Conservation (phyloP, 225 moss, liverwort and hornwort genomes). For the Pseudoscleropodium purum region DNA sequence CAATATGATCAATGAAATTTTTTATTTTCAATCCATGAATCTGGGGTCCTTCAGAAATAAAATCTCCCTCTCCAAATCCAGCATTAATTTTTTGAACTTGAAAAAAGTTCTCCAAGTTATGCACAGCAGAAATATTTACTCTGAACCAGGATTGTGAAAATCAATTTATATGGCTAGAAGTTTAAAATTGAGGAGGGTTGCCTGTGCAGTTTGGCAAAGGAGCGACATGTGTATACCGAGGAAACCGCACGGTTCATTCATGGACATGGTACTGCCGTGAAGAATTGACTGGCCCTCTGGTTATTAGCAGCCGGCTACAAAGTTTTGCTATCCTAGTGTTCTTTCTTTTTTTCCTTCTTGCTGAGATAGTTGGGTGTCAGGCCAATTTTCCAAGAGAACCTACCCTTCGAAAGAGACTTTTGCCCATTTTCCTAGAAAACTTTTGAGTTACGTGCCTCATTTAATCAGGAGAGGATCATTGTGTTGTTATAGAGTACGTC, state of each 20-base stretch:
- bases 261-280: slow-evolving; percentile 62
- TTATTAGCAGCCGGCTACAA: background rate
- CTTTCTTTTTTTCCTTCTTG: background rate
- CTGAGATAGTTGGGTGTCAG: background rate
- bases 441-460: background rate
- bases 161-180: background rate
- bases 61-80: background rate
- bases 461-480: background rate
- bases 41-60: background rate
- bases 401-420: background rate
- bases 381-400: background rate
- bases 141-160: background rate
- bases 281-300: slow-evolving; percentile 4
- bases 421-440: background rate
- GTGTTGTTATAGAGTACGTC: background rate
- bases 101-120: background rate
- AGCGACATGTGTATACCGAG: slow-evolving; percentile 81
- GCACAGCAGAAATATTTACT: background rate
- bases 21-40: background rate
- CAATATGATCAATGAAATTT: background rate
- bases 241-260: slow-evolving; percentile 81
- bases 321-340: slow-evolving; percentile 19
- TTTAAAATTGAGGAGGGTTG: background rate
- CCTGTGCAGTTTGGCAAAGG: slow-evolving; percentile 42
- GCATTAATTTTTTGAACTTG: background rate